phyloP scores from a whole-genome alignment of 2,329 filamentous ascomycete species.

The Pseudohalonectria lignicola region DNA sequence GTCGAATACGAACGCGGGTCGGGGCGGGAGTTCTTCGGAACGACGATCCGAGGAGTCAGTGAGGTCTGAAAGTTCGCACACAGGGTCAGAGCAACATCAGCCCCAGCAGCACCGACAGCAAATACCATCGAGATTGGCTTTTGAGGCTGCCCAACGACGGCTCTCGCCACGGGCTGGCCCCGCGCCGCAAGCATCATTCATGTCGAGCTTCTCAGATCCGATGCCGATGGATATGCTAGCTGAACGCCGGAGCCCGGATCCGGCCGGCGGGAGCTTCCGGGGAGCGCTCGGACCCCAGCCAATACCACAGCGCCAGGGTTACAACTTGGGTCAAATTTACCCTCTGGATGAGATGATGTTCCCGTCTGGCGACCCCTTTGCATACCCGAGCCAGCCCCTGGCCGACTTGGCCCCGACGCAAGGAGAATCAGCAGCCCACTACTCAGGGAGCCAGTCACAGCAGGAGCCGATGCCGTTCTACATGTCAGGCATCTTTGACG shows the following conservation, averaged over 20 bases:
- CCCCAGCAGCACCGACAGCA: too few relatives aligned
- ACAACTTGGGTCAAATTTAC: constrained; percentile 39
- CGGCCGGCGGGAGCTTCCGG: constrained; percentile 17
- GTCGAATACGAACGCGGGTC: too few relatives aligned
- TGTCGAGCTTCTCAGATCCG: constrained; percentile 30
- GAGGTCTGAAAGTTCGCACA: constrained; percentile 6
- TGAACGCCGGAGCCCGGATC: constrained; percentile 26
- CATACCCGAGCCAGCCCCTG: constrained; percentile 65
- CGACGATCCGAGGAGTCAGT: constrained; percentile 15
- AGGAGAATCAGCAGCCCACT: background rate
- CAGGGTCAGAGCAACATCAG: constrained; percentile 6
- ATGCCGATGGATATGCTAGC: constrained; percentile 33
- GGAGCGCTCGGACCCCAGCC: constrained; percentile 13
- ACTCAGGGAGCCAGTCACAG: constrained; percentile 5
- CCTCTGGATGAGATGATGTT: constrained; percentile 68
- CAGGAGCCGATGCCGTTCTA: constrained; percentile 33
- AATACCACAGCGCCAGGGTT: constrained; percentile 14
- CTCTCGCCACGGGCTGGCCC: too few relatives aligned
- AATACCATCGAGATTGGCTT: too few relatives aligned
- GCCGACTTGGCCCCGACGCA: constrained; percentile 34
- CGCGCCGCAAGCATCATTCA: too few relatives aligned
- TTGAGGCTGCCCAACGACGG: too few relatives aligned
- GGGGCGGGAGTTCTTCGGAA: too few relatives aligned
- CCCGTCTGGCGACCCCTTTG: constrained; percentile 65
- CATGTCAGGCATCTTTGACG: constrained; percentile 44